phyloP scores from a whole-genome alignment of 306 rosid genomes.

The Herpetospermum pedunculosum region DNA sequence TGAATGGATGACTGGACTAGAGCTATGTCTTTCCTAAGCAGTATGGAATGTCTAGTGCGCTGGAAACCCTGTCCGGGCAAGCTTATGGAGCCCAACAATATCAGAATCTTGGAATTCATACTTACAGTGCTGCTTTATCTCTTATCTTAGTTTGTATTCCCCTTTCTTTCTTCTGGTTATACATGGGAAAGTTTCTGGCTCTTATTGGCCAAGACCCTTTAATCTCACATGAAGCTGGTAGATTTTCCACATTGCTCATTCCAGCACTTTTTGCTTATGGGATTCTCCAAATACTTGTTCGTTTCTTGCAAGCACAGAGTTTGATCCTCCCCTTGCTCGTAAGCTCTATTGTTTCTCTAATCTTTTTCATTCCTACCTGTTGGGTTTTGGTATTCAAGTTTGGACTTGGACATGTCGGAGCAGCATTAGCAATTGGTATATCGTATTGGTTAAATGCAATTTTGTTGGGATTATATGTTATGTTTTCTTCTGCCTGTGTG shows the following conservation, averaged over 20 bases:
- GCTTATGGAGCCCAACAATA: conserved; percentile 31
- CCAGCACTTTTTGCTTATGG: conserved; percentile 65
- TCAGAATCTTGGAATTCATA: conserved; percentile 19
- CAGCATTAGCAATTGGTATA: conserved; percentile 53
- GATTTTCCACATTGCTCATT: conserved; percentile 43
- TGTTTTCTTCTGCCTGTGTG: conserved; percentile 23
- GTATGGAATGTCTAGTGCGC: conserved; percentile 29
- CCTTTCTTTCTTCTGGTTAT: conserved; percentile 39
- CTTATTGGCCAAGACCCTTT: conserved; percentile 64
- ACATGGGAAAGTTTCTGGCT: conserved; percentile 39
- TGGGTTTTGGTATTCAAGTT: conserved; percentile 59
- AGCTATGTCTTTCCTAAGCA: conserved; percentile 7
- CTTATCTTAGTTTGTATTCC: conserved; percentile 43
- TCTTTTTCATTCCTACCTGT: conserved; percentile 38
- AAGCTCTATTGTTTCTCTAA: conserved; percentile 31
- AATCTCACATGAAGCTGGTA: conserved; percentile 56
- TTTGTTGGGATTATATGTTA: conserved; percentile 39
- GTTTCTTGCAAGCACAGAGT: conserved; percentile 61
- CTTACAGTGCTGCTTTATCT: conserved; percentile 27
- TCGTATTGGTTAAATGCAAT: conserved; percentile 55
- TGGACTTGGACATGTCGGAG: conserved; percentile 41
- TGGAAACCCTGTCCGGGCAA: conserved; percentile 32
- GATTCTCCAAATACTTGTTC: conserved; percentile 37
- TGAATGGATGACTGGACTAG: not conserved
- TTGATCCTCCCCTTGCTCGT: conserved; percentile 45